These are phyloP conservation scores for Naganishia onofrii DNA, from an alignment of 768 basidiomycete genomes.

Conservation along the genomic window DNA sequence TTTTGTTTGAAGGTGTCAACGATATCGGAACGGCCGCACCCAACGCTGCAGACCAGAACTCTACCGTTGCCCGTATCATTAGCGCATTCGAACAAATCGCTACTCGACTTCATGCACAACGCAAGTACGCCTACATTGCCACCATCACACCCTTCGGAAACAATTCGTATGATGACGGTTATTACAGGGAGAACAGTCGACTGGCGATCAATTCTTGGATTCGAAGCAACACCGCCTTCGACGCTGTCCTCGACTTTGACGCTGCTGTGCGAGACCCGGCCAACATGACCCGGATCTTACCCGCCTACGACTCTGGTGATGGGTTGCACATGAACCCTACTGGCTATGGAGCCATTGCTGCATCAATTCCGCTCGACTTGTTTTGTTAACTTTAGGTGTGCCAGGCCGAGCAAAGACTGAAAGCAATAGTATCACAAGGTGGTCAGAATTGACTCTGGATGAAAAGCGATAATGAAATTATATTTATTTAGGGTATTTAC, in stretches of 20 bases:
- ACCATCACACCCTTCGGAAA: constrained; percentile 59
- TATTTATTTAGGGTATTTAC: no score
- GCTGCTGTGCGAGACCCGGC: constrained; percentile 20
- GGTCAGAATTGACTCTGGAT: no score
- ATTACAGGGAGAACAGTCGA: constrained; percentile 54
- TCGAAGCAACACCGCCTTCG: constrained; percentile 55
- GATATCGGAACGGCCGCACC: constrained; percentile 57
- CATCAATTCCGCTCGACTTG: constrained; percentile 27
- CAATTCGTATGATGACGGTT: constrained; percentile 34
- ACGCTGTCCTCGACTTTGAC: constrained; percentile 59
- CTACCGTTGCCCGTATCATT: constrained; percentile 55
- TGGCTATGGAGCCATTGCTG: constrained; percentile 22
- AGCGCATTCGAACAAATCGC: constrained; percentile 57
- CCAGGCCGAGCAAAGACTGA: no score
- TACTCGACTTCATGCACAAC: constrained; percentile 54
- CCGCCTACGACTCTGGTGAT: constrained; percentile 23
- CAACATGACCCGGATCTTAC: neutral
- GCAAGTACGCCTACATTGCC: constrained; percentile 57
- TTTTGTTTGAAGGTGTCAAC: constrained; percentile 62
- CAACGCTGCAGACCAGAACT: constrained; percentile 52
- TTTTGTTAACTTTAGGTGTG: constrained; percentile 17
- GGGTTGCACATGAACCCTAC: constrained; percentile 24
- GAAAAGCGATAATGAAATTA: no score
- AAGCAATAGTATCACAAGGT: no score
- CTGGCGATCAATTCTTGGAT: constrained; percentile 57